Evolutionary conservation across 1,284 basidiomycete species (phyloP), one percentile per base, ranked within the genome.

Genomic region (Austropuccinia psidii): DNA sequence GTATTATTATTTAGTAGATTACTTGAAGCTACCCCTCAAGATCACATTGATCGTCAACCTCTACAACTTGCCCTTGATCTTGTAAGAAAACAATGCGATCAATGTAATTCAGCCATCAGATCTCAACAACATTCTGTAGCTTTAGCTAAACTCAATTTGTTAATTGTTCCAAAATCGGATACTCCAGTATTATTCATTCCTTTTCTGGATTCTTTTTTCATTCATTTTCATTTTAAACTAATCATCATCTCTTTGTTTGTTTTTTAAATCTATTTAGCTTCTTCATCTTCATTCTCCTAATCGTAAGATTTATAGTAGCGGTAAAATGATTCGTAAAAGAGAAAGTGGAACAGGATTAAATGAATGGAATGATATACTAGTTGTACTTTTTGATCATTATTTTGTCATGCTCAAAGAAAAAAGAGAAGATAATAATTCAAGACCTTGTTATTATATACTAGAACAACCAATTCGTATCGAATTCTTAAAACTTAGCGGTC

Each of bases 331-430:
- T 69, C 86, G 91, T 49, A 90, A 93, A 77, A 88, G 90, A 17
- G 93, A 95, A 73, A 88, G 86, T n/a, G 33, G 41, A 27, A 50
- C 62, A 4, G 68, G 75, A 1, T 75, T 75, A 4, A 70, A 85
- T 76, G 88, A 87, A 31, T 93, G 90, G 90, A 88, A 86, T 54
- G 93, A 96, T 78, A 83, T 94, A 1, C 89, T 89, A 76, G 89
- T 93, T 3, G 84, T 96, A 73, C 83, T 97, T 3, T 95, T 97
- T 79, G 94, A 96, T 80, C 91, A 95, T 80, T 97, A 95, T 78
- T 81, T 91, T 93, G 78, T 73, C 29, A 65, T 73, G 29, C 45
- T 60, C 21, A 73, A 73, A 27, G 45, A 60, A 29, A 62, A 61
- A 31, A 62, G 65, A 65, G 49, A 64, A 21, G 47, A 62, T 21